Conservation (phyloP, 441 rosid genomes). For the Raphanus hybrid region DNA sequence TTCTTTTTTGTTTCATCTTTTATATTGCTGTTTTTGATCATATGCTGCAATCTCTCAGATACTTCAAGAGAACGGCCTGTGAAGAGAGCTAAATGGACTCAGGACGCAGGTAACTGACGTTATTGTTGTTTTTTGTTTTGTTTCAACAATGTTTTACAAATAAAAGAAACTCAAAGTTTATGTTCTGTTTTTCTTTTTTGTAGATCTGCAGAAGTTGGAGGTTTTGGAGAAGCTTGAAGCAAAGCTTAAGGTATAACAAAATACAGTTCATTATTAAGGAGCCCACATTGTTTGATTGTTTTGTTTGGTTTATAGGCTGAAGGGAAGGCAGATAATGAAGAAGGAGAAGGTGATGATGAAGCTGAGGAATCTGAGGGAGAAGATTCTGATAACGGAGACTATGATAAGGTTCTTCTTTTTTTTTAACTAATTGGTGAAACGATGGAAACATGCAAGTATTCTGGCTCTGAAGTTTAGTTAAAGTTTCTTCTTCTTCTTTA, state of each 20-base stretch:
- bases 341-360: constrained; percentile 28
- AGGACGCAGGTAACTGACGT: constrained; percentile 21
- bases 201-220: constrained; percentile 35
- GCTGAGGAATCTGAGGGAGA: constrained; percentile 22
- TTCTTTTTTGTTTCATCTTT: not conserved
- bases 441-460: not conserved
- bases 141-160: not conserved
- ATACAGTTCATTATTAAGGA: not conserved
- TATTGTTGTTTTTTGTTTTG: not conserved
- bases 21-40: not conserved
- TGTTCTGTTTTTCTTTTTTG: not conserved
- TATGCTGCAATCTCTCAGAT: constrained; percentile 41
- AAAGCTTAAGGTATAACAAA: constrained; percentile 15
- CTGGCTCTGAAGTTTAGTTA: not conserved
- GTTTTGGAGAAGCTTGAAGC: constrained; percentile 40
- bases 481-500: not conserved
- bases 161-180: not conserved
- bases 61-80: constrained; percentile 43
- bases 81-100: constrained; percentile 57
- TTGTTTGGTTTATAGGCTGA: constrained; percentile 36
- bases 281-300: not conserved
- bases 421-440: not conserved
- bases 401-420: constrained; percentile 22
- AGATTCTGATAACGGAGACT: constrained; percentile 29
- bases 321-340: constrained; percentile 20